A percentile compares a stretch with the other conserved stretches of the same genome.
Conservation (phyloP, 495 filamentous ascomycete species). For the Penicillium simplicissimum region DNA sequence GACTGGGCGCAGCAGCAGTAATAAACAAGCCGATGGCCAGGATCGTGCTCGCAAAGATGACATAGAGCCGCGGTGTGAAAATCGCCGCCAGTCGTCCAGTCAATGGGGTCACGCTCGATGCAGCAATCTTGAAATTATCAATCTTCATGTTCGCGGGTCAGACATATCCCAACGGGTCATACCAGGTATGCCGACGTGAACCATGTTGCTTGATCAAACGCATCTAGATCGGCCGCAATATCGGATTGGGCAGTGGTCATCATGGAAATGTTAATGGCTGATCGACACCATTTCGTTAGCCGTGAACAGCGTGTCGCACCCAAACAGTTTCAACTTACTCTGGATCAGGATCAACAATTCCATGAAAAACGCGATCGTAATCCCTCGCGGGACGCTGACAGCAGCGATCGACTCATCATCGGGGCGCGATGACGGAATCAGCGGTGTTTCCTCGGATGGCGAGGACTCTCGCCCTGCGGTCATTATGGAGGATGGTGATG, state of each 20-base stretch:
- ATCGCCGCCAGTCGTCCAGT: slow-evolving; percentile 66
- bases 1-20: slow-evolving; percentile 55
- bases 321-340: slow-evolving; percentile 7
- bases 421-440: slow-evolving; percentile 14
- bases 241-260: slow-evolving; percentile 73
- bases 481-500: slow-evolving; percentile 1
- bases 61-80: slow-evolving; percentile 63
- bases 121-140: slow-evolving; percentile 54
- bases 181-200: slow-evolving; percentile 70
- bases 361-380: slow-evolving; percentile 20
- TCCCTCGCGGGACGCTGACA: slow-evolving; percentile 15
- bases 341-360: slow-evolving; percentile 31
- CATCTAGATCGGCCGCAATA: slow-evolving; percentile 70
- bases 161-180: slow-evolving; percentile 7
- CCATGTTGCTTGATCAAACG: slow-evolving; percentile 71
- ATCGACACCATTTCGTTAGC: neutral
- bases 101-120: slow-evolving; percentile 65
- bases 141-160: neutral
- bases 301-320: neutral
- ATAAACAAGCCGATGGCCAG: slow-evolving; percentile 63
- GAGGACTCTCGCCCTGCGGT: slow-evolving; percentile 26
- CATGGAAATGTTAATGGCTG: slow-evolving; percentile 72
- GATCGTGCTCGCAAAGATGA: slow-evolving; percentile 55
- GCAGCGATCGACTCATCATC: slow-evolving; percentile 8
- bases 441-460: slow-evolving; percentile 31